Base-by-base conservation (phyloP, 805 yeast genomes). In the Nakazawaea anatomiae region DNA sequence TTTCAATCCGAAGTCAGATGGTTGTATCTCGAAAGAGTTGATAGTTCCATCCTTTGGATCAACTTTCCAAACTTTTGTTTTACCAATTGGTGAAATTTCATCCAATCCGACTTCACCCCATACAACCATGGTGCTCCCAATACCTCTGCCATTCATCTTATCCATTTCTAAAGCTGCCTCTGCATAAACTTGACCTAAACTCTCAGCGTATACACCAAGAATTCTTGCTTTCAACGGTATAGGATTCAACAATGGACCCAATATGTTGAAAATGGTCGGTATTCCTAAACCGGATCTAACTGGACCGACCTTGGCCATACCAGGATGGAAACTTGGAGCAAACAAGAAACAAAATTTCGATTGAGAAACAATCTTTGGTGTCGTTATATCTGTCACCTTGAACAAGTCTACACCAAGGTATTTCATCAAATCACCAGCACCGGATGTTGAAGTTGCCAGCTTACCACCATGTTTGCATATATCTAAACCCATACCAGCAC, bases 381-480 rank as follows among this genome's bases (percentile, higher is more conserved):
- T 83, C 1, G 87, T 77, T 11, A 62, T 53, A 18, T 79, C 71
- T 54, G 79, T 85, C 32, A 94, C 89, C 58, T 82, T 80, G 55
- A 80, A 71, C 48, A 89, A 72, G 55, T 89, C 88, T n/a, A 90
- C 85, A 0, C 97, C 98, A n/a, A 94, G 73, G 29, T 81, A 75
- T 30, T 77, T 72, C 62, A 94, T 77, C 53, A 94, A 72, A 64
- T 94, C 99, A 4, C 97, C 97, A 1, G 97, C 86, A 0, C 99
- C 99, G 1, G 96, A 87, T 1, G 86, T 68, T 0, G 97, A 89
- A 0, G 98, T 90, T 0, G 96, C 83, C 0, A 99, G 98, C 60
- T 94, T 92, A 11, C 98, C 98, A 28, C 99, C 99, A 66, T 94
- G 99, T 55, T 94, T 94, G 63, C 96, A 88, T 14, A 94, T 85